Conservation (phyloP, 352 stramenopile genomes). For the Phytophthora multivora region DNA sequence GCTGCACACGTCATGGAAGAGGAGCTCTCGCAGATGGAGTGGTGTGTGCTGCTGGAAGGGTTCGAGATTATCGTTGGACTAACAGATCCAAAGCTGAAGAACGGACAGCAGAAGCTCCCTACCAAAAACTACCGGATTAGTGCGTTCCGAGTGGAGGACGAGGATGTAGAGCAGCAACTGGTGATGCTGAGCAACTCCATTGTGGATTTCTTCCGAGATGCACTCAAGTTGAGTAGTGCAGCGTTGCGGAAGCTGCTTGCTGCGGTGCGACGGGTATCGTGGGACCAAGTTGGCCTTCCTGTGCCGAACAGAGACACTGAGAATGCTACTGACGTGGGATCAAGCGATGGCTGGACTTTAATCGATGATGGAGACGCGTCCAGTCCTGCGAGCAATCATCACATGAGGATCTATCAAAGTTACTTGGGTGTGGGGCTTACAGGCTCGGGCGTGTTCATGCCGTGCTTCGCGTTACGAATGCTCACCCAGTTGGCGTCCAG, state of each 20-base stretch:
- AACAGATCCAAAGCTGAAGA: conserved; percentile 73
- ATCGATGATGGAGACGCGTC: conserved; percentile 44
- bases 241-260: conserved; percentile 63
- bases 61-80: conserved; percentile 86
- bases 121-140: conserved; percentile 78
- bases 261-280: conserved; percentile 70
- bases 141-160: conserved; percentile 77
- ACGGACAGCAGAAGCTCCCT: conserved; percentile 72
- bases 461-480: conserved; percentile 81
- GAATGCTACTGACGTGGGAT: conserved; percentile 4
- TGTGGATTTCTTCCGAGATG: conserved; percentile 82
- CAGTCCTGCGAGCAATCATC: conserved; percentile 52
- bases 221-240: conserved; percentile 64
- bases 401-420: conserved; percentile 84
- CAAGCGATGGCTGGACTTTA: conserved; percentile 26
- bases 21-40: conserved; percentile 76
- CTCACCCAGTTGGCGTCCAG: conserved; percentile 76
- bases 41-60: conserved; percentile 73
- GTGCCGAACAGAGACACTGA: conserved; percentile 33
- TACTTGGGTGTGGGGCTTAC: conserved; percentile 72
- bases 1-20: conserved; percentile 88
- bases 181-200: conserved; percentile 87
- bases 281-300: conserved; percentile 69
- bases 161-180: conserved; percentile 88
- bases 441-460: conserved; percentile 62